These are phyloP conservation scores for Carex pumila DNA, from an alignment of 176 grass and related monocot species.

Conservation along the genomic window DNA sequence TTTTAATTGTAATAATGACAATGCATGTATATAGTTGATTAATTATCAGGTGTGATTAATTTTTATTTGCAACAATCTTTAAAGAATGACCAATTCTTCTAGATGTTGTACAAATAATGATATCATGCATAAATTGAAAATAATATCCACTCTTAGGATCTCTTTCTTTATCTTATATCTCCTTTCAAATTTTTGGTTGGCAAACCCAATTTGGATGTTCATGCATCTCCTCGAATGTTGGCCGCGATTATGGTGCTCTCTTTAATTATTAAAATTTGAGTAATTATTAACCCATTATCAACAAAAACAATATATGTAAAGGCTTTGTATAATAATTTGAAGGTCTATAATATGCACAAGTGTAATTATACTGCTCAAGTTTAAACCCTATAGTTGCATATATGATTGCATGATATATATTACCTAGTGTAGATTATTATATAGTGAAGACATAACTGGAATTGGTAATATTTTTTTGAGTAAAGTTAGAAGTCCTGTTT, in stretches of 20 bases:
- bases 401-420: not conserved
- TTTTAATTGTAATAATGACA: not conserved
- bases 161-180: not conserved
- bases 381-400: not conserved
- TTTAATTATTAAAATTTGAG: not conserved
- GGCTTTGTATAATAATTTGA: not conserved
- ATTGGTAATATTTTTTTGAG: not conserved
- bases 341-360: not conserved
- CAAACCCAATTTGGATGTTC: not conserved
- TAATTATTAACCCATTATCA: not conserved
- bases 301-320: not conserved
- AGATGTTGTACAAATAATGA: not conserved
- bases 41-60: not conserved
- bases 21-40: not conserved
- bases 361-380: not conserved
- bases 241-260: not conserved
- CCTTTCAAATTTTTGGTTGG: not conserved
- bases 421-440: no score
- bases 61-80: not conserved
- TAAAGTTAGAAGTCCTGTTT: no score
- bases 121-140: constrained; percentile 2
- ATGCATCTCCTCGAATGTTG: not conserved
- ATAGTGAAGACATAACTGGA: not conserved
- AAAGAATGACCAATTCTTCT: not conserved
- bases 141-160: not conserved